Evolutionary conservation across 2,329 filamentous ascomycete species (phyloP).

Genomic region (Talaromyces sp.): DNA sequence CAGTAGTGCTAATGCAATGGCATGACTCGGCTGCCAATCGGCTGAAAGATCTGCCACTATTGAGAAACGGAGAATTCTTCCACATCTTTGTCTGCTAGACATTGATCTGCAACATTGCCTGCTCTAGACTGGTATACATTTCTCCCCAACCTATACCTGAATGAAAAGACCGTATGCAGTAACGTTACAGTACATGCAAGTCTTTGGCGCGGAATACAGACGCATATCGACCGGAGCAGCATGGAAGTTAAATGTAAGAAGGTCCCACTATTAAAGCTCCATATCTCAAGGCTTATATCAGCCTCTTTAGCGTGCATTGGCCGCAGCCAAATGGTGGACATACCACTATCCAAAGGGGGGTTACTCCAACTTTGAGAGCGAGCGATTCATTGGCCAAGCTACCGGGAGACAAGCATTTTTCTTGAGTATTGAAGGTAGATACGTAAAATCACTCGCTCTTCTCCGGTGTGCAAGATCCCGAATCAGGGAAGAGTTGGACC

Average conservation of each 20-base stretch:
- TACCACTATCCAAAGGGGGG: background rate
- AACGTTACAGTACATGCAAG: conserved; percentile 2
- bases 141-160: background rate
- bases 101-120: background rate
- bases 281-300: conserved; percentile 4
- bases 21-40: background rate
- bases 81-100: background rate
- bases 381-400: background rate
- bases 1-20: background rate
- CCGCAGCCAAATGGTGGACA: background rate
- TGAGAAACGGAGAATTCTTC: background rate
- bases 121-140: background rate
- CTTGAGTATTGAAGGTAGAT: background rate
- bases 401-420: background rate
- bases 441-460: background rate
- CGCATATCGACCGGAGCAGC: background rate
- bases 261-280: background rate
- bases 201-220: no score
- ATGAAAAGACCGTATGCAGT: background rate
- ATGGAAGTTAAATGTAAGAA: background rate
- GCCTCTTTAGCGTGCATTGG: background rate
- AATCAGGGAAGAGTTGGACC: background rate
- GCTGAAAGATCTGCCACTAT: background rate
- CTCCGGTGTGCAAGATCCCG: background rate
- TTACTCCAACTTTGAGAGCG: background rate